Evolutionary conservation across 176 grass and related monocot species (phyloP), one percentile per base, ranked within the genome.

Genomic region (Aegilops sharonensis): DNA sequence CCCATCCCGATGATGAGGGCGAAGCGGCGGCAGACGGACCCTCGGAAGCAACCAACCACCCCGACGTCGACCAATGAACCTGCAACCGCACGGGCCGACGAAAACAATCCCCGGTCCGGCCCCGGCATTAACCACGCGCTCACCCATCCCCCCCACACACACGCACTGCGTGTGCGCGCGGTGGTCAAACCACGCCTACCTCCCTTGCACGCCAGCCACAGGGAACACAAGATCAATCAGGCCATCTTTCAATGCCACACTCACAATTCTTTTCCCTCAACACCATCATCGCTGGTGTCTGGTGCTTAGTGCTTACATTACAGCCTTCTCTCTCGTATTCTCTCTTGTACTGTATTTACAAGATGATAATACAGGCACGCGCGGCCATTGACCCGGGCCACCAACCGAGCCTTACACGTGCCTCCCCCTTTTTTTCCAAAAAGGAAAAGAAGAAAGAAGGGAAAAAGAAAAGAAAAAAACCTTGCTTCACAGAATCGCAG

Each of bases 321-420:
- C 17, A 52, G 48, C 48, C 48, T 52, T 31, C 40, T 72, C 8
- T 11, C 47, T 11, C 29, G 13, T 21, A 78, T 77, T 48, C 78
- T 85, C 68, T 76, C 60, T 27, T 27, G 27, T 27, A 27, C 27
- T 27, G 75, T 86, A 86, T 89, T 74, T 87, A 75, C 73, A 83
- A 65, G 77, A 57, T 13, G 17, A 13, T 14, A 71, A 73, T 24
- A 84, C 47, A 14, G 31, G 43, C 85, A 75, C 29, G 25, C 35
- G 70, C 48, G 40, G 23, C 21, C 80, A 84, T 75, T 87, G 85
- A 68, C 68, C 89, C 24, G 0, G 23, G 57, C 64, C 84, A 79
- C 43, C 76, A 75, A 73, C 57, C 80, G 17, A 24, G 48, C 72
- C 36, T 45, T 78, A 78, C 79, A 70, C 31, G 80, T 45, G 84